Conservation (phyloP, 2,329 filamentous ascomycete species). For the Talaromyces islandicus region DNA sequence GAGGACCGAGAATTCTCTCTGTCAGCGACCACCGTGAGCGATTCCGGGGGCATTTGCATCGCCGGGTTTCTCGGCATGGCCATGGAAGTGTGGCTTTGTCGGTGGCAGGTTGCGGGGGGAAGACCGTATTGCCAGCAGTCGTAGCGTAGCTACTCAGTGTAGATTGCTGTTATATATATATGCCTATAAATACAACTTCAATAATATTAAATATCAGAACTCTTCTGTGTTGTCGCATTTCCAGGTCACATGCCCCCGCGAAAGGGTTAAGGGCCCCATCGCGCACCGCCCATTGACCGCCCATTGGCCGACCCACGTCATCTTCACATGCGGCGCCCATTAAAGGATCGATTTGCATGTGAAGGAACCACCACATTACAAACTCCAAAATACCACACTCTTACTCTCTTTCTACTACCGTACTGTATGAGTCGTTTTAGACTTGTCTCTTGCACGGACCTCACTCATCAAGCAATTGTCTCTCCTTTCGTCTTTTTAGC, state of each 20-base stretch:
- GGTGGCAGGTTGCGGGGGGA: slow-evolving; percentile 76
- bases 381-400: neutral
- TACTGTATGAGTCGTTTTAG: neutral
- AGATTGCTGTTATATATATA: too few species aligned
- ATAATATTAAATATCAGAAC: too few species aligned
- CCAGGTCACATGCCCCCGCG: neutral
- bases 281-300: neutral
- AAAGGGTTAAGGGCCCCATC: too few species aligned
- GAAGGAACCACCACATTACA: neutral
- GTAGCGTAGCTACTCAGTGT: slow-evolving; percentile 15
- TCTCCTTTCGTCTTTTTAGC: neutral
- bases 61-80: slow-evolving; percentile 78
- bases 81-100: slow-evolving; percentile 75
- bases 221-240: neutral
- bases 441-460: neutral
- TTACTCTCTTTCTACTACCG: neutral
- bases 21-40: slow-evolving; percentile 83
- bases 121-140: slow-evolving; percentile 63
- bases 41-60: slow-evolving; percentile 83
- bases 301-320: neutral
- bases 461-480: neutral
- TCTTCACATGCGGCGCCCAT: neutral
- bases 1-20: slow-evolving; percentile 87
- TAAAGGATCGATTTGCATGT: neutral
- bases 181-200: neutral